A percentile compares a stretch with the other conserved stretches of the same genome.
phyloP scores from a whole-genome alignment of 2,329 filamentous ascomycete species.

The Epichloe amarillans region DNA sequence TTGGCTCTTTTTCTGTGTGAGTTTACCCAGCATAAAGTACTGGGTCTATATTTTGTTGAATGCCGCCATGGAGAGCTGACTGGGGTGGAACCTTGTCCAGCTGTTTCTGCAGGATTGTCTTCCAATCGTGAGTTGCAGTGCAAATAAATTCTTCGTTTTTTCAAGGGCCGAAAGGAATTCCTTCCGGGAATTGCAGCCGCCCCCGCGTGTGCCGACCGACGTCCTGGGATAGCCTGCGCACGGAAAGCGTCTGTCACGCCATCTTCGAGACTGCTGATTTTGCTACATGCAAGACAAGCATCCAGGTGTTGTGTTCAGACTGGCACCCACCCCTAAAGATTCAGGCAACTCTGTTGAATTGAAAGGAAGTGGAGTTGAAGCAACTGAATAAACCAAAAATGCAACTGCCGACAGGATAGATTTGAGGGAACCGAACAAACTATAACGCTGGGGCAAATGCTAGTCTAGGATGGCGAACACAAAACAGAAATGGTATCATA shows the following conservation, averaged over 20 bases:
- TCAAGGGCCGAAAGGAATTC: too few relatives aligned
- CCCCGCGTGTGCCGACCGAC: too few relatives aligned
- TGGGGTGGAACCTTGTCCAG: too few relatives aligned
- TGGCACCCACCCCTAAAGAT: background rate
- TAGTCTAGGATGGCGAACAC: slow-evolving; percentile 8
- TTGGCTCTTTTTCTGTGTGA: too few relatives aligned
- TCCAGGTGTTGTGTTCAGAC: background rate
- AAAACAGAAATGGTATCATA: slow-evolving; percentile 2
- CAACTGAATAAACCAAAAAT: background rate
- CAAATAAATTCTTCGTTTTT: too few relatives aligned
- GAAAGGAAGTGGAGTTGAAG: background rate
- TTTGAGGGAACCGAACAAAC: background rate
- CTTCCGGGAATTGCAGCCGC: background rate
- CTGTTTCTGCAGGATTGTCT: too few relatives aligned
- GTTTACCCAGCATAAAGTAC: too few relatives aligned
- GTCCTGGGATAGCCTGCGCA: too few relatives aligned
- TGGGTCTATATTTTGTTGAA: too few relatives aligned
- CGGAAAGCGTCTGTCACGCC: background rate
- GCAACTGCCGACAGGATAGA: background rate
- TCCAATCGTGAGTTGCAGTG: too few relatives aligned
- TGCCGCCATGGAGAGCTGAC: too few relatives aligned
- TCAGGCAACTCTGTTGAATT: background rate
- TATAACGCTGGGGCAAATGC: background rate
- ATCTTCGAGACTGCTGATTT: background rate
- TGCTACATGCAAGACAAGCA: background rate